phyloP scores from a whole-genome alignment of 306 rosid genomes.

The Gillenia trifoliata region DNA sequence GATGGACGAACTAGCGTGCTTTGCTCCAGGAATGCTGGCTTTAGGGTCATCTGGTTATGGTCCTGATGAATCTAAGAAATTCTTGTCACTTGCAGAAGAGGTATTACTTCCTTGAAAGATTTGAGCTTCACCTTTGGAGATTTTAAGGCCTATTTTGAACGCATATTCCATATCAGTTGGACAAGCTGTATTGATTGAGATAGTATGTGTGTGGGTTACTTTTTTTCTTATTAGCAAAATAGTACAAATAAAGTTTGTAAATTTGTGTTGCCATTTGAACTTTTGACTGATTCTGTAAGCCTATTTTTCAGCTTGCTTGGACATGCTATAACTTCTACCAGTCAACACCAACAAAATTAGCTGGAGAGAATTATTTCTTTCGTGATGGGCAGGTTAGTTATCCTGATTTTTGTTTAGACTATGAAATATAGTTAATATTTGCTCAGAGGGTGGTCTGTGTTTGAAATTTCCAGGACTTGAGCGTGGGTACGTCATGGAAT shows the following conservation, averaged over 20 bases:
- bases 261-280: neutral
- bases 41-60: conserved; percentile 86
- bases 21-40: conserved; percentile 99
- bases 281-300: conserved; percentile 10
- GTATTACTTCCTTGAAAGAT: conserved; percentile 25
- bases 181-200: neutral
- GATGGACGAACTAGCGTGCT: conserved; percentile 99
- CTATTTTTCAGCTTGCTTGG: conserved; percentile 88
- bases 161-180: neutral
- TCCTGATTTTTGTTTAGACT: conserved; percentile 13
- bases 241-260: neutral
- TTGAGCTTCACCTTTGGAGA: neutral
- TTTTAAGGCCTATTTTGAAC: neutral
- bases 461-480: conserved; percentile 64
- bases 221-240: neutral
- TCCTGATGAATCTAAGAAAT: conserved; percentile 66
- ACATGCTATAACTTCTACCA: conserved; percentile 98
- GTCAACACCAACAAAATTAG: conserved; percentile 91
- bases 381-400: conserved; percentile 67
- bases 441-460: conserved; percentile 13
- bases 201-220: neutral
- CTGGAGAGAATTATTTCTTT: conserved; percentile 96
- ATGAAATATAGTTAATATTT: neutral
- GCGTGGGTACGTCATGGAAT: conserved; percentile 97
- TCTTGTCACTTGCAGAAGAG: conserved; percentile 88